Percentiles rank a stretch among this genome's conserved stretches.
phyloP scores from a whole-genome alignment of 2,329 filamentous ascomycete genomes.

The Ramularia endophylla region DNA sequence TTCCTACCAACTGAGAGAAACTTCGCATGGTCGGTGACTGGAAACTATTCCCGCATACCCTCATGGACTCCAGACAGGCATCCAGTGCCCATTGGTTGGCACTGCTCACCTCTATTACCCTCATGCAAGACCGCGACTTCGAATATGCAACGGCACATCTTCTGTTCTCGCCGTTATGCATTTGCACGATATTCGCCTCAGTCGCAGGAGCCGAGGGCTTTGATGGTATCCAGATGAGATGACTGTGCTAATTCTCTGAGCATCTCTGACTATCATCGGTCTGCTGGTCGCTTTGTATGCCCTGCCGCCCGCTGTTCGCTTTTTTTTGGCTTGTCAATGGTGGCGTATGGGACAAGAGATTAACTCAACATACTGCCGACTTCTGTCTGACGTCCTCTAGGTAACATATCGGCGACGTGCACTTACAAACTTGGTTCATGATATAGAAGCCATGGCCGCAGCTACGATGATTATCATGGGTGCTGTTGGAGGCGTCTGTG shows the following conservation, averaged over 20 bases:
- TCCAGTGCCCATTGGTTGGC: constrained; percentile 63
- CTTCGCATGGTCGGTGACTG: constrained; percentile 26
- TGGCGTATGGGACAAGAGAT: constrained; percentile 63
- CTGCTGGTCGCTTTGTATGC: constrained; percentile 69
- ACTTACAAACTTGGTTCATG: too few species aligned
- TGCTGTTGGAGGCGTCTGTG: constrained; percentile 12
- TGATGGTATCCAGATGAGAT: constrained; percentile 61
- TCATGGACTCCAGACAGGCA: constrained; percentile 29
- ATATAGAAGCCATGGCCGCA: constrained; percentile 29
- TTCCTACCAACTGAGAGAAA: too few species aligned
- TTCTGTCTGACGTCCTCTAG: constrained; percentile 22
- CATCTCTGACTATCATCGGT: constrained; percentile 58
- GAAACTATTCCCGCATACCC: constrained; percentile 23
- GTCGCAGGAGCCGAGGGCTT: constrained; percentile 55
- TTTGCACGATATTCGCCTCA: constrained; percentile 59
- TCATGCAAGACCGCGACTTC: constrained; percentile 59
- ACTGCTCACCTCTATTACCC: constrained; percentile 73
- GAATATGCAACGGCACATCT: constrained; percentile 59
- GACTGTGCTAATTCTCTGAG: constrained; percentile 56
- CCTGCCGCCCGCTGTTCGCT: constrained; percentile 51
- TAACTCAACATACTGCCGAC: too few species aligned
- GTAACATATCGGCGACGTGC: constrained; percentile 66
- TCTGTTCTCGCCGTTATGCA: constrained; percentile 65
- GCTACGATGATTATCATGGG: constrained; percentile 37
- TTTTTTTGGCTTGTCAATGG: constrained; percentile 73